phyloP scores from a whole-genome alignment of 768 basidiomycete genomes.

The Dioszegia hungarica region DNA sequence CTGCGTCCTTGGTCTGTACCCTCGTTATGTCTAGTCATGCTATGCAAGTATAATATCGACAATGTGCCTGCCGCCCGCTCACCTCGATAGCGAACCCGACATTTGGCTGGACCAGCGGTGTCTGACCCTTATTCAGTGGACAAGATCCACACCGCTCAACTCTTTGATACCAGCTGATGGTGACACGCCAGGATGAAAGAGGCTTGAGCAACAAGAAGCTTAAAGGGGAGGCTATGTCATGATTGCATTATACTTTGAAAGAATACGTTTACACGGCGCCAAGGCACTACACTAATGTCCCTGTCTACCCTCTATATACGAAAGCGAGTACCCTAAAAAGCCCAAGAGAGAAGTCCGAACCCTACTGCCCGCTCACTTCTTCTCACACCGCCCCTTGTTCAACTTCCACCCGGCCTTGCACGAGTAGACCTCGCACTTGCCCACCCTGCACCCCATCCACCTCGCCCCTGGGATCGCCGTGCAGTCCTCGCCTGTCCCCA shows the following conservation, averaged over 20 bases:
- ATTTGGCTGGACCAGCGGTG: too few relatives aligned
- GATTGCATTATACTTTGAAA: neutral
- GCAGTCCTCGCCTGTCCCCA: slow-evolving; percentile 67
- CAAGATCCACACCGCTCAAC: too few relatives aligned
- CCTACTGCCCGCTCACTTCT: slow-evolving; percentile 1
- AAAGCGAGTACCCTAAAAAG: neutral
- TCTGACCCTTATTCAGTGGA: too few relatives aligned
- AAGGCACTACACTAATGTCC: neutral
- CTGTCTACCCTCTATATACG: neutral
- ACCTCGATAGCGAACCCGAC: too few relatives aligned
- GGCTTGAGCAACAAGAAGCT: too few relatives aligned
- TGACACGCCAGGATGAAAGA: too few relatives aligned
- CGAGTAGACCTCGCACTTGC: slow-evolving; percentile 46
- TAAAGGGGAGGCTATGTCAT: too few relatives aligned
- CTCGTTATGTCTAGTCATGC: too few relatives aligned
- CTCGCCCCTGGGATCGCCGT: slow-evolving; percentile 61
- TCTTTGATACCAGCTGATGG: too few relatives aligned
- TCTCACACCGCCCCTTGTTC: neutral
- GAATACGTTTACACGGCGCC: neutral
- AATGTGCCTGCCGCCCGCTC: too few relatives aligned
- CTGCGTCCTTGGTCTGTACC: too few relatives aligned
- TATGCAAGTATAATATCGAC: too few relatives aligned
- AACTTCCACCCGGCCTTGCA: slow-evolving; percentile 33
- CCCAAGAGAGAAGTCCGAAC: neutral
- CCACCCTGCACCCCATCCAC: slow-evolving; percentile 64